phyloP scores from a whole-genome alignment of 148 eudicot species.

The Diospyros kaki region DNA sequence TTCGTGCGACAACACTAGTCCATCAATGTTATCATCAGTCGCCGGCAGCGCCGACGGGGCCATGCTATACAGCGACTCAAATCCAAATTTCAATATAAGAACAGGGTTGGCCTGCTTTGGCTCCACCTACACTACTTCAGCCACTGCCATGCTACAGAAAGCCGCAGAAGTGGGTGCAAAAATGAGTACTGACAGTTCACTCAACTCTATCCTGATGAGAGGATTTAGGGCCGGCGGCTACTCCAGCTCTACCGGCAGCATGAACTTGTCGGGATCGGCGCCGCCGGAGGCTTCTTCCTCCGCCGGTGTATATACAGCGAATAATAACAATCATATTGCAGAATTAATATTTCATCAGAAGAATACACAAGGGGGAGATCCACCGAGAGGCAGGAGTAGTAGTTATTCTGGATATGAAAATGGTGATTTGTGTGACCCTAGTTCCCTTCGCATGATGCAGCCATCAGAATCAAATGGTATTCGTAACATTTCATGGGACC shows the following conservation, averaged over 20 bases:
- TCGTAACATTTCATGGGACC: background rate
- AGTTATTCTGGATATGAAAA: too few species aligned
- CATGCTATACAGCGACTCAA: slow-evolving; percentile 1
- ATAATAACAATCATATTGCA: background rate
- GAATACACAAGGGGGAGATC: too few species aligned
- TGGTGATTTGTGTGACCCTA: slow-evolving; percentile 1
- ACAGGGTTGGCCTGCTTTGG: slow-evolving; percentile 5
- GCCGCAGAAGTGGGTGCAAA: slow-evolving; percentile 42
- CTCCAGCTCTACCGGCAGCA: slow-evolving; percentile 4
- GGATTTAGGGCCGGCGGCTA: slow-evolving; percentile 22
- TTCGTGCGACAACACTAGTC: slow-evolving; percentile 5
- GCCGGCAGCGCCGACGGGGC: background rate
- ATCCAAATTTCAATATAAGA: slow-evolving; percentile 24
- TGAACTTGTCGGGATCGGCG: slow-evolving; percentile 4
- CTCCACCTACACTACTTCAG: slow-evolving; percentile 23
- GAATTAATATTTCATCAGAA: background rate
- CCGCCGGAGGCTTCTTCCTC: slow-evolving; percentile 9
- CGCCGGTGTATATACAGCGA: slow-evolving; percentile 1
- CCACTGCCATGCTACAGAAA: slow-evolving; percentile 41
- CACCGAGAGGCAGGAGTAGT: too few species aligned
- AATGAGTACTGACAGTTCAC: slow-evolving; percentile 22
- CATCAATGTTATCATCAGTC: slow-evolving; percentile 1
- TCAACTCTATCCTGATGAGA: slow-evolving; percentile 26
- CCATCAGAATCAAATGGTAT: slow-evolving; percentile 1
- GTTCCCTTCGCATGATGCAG: slow-evolving; percentile 9